Evolutionary conservation across 176 grass and related monocot species (phyloP).

Genomic region (Elaeis guineensis): DNA sequence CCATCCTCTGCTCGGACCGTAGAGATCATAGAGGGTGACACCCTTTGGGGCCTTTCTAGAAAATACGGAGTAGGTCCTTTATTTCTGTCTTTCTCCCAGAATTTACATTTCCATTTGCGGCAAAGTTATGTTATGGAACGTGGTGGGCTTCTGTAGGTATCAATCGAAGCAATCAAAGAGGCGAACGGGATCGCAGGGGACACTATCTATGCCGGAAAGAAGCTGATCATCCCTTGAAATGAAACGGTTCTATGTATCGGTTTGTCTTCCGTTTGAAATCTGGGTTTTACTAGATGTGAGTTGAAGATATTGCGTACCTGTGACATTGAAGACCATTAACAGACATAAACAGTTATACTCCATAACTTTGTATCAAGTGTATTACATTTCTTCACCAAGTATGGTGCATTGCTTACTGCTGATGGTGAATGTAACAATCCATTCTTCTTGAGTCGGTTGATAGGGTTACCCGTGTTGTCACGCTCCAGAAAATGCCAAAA

Average conservation of each 20-base stretch:
- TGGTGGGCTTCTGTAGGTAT: neutral
- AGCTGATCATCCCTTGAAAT: conserved; percentile 8
- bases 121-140: neutral
- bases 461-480: too few relatives aligned
- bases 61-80: neutral
- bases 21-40: neutral
- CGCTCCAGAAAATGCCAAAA: too few relatives aligned
- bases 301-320: too few relatives aligned
- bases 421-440: too few relatives aligned
- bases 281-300: too few relatives aligned
- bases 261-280: too few relatives aligned
- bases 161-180: conserved; percentile 7
- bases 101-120: neutral
- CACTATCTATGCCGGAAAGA: conserved; percentile 10
- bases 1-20: neutral
- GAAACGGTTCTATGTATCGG: neutral
- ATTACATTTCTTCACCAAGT: too few relatives aligned
- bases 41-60: conserved; percentile 5
- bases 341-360: too few relatives aligned
- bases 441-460: too few relatives aligned
- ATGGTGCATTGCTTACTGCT: too few relatives aligned
- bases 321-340: too few relatives aligned
- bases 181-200: conserved; percentile 4
- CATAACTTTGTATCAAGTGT: too few relatives aligned
- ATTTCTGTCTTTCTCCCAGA: neutral